Evolutionary conservation across 2,329 filamentous ascomycete species (phyloP).

Genomic region (Pezicula rhizophila): DNA sequence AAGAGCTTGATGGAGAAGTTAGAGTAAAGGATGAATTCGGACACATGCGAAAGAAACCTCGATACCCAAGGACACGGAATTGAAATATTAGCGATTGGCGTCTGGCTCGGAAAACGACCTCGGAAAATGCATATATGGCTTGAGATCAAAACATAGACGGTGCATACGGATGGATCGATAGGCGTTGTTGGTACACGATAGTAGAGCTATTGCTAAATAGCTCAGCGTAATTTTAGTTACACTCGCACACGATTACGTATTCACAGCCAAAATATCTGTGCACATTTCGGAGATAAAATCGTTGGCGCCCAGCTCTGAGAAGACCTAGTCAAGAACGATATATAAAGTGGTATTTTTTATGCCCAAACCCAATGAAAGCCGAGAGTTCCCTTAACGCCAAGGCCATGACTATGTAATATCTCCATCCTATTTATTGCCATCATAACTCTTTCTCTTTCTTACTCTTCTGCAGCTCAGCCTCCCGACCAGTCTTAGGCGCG

Average conservation of each 20-base stretch:
- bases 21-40: slow-evolving; percentile 24
- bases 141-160: background rate
- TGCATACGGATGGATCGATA: background rate
- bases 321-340: background rate
- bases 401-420: background rate
- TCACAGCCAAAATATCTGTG: too few relatives aligned
- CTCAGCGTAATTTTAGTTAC: too few relatives aligned
- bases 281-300: too few relatives aligned
- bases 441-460: slow-evolving; percentile 1
- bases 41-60: background rate
- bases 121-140: background rate
- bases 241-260: too few relatives aligned
- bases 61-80: background rate
- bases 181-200: background rate
- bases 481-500: slow-evolving; percentile 47
- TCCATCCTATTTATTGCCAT: background rate
- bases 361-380: background rate
- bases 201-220: too few relatives aligned
- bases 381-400: background rate
- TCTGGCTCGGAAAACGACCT: background rate
- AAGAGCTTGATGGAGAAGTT: slow-evolving; percentile 59
- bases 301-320: background rate
- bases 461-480: slow-evolving; percentile 33
- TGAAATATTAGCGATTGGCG: background rate
- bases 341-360: background rate